Percentiles rank a stretch among this genome's conserved stretches.
phyloP scores from a whole-genome alignment of 257 asterid species.

The Solanum ossicruentum region DNA sequence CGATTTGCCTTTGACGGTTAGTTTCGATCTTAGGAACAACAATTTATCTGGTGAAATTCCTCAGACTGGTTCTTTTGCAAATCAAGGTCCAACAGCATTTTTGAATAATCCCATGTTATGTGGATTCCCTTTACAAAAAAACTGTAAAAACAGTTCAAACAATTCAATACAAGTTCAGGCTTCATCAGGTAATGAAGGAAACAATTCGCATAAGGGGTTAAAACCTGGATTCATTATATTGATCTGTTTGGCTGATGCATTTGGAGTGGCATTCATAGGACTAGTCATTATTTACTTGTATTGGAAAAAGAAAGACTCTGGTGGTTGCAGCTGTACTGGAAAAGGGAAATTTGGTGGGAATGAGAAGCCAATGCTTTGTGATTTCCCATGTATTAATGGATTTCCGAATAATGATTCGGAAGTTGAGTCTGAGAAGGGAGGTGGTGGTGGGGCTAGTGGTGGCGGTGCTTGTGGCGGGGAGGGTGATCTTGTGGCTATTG shows the following conservation, averaged over 20 bases:
- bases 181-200: conserved; percentile 12
- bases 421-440: conserved; percentile 69
- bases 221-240: conserved; percentile 65
- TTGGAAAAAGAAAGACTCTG: conserved; percentile 78
- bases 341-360: conserved; percentile 77
- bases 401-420: conserved; percentile 54
- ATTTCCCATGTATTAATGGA: conserved; percentile 43
- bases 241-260: conserved; percentile 64
- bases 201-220: conserved; percentile 35
- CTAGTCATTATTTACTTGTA: conserved; percentile 59
- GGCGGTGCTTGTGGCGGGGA: conserved; percentile 58
- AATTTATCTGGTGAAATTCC: conserved; percentile 83
- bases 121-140: conserved; percentile 81
- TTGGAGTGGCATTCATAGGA: conserved; percentile 74
- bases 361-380: conserved; percentile 32
- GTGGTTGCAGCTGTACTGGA: conserved; percentile 83
- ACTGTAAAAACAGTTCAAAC: conserved; percentile 42
- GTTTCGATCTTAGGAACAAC: conserved; percentile 75
- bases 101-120: conserved; percentile 66
- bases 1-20: conserved; percentile 71
- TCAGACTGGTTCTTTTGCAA: conserved; percentile 75
- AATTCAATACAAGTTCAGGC: conserved; percentile 15
- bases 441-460: conserved; percentile 23
- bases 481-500: conserved; percentile 89
- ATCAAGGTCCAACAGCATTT: conserved; percentile 95